Conservation (phyloP, 257 asterid species). For the Solanum pennellii region DNA sequence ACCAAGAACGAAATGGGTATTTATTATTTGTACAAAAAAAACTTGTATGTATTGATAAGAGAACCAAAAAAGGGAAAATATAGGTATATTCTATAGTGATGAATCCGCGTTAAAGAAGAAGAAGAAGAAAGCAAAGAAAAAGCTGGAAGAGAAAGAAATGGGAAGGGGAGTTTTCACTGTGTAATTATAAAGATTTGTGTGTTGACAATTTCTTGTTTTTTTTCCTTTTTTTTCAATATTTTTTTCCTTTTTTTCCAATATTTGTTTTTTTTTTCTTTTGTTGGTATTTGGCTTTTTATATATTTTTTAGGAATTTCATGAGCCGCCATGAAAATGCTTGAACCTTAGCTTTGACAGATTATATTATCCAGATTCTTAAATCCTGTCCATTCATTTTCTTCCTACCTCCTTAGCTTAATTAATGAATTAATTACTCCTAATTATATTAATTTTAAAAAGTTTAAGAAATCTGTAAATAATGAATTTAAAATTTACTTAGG, state of each 20-base stretch:
- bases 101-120: slow-evolving; percentile 53
- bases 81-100: slow-evolving; percentile 6
- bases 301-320: slow-evolving; percentile 13
- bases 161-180: neutral
- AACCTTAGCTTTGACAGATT: slow-evolving; percentile 8
- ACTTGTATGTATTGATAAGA: neutral
- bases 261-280: neutral
- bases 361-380: slow-evolving; percentile 3
- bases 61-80: neutral
- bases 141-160: slow-evolving; percentile 10
- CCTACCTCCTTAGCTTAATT: neutral
- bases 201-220: slow-evolving; percentile 1
- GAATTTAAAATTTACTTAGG: neutral
- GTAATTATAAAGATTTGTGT: neutral
- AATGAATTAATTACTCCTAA: neutral
- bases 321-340: slow-evolving; percentile 41
- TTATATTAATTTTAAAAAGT: neutral
- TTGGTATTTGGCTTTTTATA: neutral
- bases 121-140: neutral
- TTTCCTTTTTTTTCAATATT: neutral
- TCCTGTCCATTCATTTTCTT: slow-evolving; percentile 34
- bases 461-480: neutral
- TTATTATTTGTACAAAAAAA: neutral
- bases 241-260: neutral
- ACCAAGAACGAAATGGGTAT: neutral